phyloP scores from a whole-genome alignment of 78 protist species.

The Dictyostelium capitatum region DNA sequence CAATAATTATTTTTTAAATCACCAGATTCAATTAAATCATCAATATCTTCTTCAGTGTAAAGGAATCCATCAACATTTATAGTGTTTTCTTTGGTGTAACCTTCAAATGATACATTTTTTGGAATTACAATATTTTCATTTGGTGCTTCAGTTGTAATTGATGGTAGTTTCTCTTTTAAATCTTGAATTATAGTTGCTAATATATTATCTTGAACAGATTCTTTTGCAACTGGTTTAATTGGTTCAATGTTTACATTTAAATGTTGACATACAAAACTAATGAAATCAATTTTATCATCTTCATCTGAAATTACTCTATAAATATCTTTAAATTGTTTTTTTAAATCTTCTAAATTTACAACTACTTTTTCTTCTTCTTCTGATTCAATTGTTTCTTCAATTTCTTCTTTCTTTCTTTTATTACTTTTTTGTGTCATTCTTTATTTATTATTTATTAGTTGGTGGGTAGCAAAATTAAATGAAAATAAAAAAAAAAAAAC shows the following conservation, averaged over 20 bases:
- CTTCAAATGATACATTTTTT: constrained; percentile 60
- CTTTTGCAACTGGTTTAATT: neutral
- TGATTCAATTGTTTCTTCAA: neutral
- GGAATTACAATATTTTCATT: constrained; percentile 63
- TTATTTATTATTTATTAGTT: neutral
- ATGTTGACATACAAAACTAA: constrained; percentile 59
- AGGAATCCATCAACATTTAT: constrained; percentile 67
- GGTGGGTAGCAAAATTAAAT: neutral
- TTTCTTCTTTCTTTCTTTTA: constrained; percentile 42
- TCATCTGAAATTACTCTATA: constrained; percentile 20
- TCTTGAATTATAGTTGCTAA: constrained; percentile 57
- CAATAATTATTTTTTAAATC: constrained; percentile 53
- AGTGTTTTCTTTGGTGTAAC: constrained; percentile 71
- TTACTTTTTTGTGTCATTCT: neutral
- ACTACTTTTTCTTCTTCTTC: neutral
- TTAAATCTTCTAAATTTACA: constrained; percentile 1
- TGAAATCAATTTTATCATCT: constrained; percentile 39
- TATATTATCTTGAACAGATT: constrained; percentile 27
- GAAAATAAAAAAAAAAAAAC: constrained; percentile 2
- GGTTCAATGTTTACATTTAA: constrained; percentile 37
- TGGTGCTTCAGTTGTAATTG: constrained; percentile 17
- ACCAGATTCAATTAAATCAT: constrained; percentile 59
- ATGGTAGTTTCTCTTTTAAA: constrained; percentile 43
- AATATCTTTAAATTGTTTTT: constrained; percentile 38
- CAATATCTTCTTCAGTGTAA: constrained; percentile 72